Conservation (phyloP, 169 alveolate species). For the Plasmodium sp. region DNA sequence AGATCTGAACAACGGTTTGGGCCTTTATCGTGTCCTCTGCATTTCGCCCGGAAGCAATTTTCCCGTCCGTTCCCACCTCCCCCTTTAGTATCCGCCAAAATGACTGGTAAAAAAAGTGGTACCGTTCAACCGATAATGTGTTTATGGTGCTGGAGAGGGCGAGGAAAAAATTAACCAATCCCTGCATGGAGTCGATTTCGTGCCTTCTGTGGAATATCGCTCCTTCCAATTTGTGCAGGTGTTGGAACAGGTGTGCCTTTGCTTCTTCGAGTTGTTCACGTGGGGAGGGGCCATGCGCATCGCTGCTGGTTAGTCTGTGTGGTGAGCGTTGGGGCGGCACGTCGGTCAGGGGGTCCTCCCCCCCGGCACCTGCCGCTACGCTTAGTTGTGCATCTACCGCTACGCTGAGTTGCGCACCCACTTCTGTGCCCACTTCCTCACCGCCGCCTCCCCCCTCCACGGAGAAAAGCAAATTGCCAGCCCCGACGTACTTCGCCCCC, state of each 20-base stretch:
- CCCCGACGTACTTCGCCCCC: constrained; percentile 2
- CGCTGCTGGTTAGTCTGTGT: neutral
- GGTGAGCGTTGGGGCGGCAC: neutral
- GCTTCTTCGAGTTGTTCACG: neutral
- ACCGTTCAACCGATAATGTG: constrained; percentile 10
- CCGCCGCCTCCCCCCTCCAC: neutral
- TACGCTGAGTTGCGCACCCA: neutral
- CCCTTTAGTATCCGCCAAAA: constrained; percentile 14
- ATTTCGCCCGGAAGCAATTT: neutral
- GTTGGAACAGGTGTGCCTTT: neutral
- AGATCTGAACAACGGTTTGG: constrained; percentile 46
- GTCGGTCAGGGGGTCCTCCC: neutral
- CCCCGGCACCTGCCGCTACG: no score
- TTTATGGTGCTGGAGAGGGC: constrained; percentile 20
- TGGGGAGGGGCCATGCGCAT: neutral
- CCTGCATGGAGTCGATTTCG: constrained; percentile 58
- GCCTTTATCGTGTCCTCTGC: neutral
- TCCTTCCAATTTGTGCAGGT: neutral
- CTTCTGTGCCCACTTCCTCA: neutral
- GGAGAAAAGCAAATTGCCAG: neutral
- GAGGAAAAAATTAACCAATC: constrained; percentile 39
- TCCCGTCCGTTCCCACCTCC: neutral
- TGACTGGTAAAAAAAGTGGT: constrained; percentile 19
- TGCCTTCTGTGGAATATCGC: constrained; percentile 15
- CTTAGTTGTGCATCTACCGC: neutral